Evolutionary conservation across 805 yeast species (phyloP).

Genomic region (Yamadazyma olivae): DNA sequence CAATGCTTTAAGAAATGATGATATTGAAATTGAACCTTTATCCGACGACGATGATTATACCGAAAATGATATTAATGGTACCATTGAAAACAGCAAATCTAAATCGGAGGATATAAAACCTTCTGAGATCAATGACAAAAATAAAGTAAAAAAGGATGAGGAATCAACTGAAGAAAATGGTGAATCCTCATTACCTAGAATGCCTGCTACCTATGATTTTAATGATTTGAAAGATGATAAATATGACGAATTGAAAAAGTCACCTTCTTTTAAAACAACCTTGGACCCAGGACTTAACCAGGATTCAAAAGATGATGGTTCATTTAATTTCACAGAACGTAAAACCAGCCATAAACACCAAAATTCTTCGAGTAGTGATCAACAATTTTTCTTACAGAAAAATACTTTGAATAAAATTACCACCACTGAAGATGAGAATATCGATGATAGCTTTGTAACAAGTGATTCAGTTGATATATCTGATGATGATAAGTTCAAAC

Average conservation of each 20-base stretch:
- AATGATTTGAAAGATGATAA: conserved; percentile 14
- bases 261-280: conserved; percentile 25
- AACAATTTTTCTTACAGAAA: conserved; percentile 14
- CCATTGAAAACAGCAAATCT: conserved; percentile 2
- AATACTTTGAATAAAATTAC: conserved; percentile 27
- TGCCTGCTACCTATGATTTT: conserved; percentile 23
- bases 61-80: background rate
- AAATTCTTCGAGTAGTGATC: conserved; percentile 12
- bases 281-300: conserved; percentile 45
- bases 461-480: conserved; percentile 6
- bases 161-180: background rate
- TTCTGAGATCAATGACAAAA: background rate
- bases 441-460: conserved; percentile 19
- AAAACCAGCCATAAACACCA: conserved; percentile 2
- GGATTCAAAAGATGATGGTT: conserved; percentile 1
- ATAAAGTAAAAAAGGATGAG: background rate
- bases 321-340: background rate
- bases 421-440: conserved; percentile 32
- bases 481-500: conserved; percentile 10
- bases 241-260: conserved; percentile 1
- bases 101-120: background rate
- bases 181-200: conserved; percentile 16
- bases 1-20: background rate
- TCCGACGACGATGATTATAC: conserved; percentile 2
- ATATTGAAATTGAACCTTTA: conserved; percentile 4